Conservation (phyloP, 2,329 filamentous ascomycete genomes). For the Arthrobotrys iridis region DNA sequence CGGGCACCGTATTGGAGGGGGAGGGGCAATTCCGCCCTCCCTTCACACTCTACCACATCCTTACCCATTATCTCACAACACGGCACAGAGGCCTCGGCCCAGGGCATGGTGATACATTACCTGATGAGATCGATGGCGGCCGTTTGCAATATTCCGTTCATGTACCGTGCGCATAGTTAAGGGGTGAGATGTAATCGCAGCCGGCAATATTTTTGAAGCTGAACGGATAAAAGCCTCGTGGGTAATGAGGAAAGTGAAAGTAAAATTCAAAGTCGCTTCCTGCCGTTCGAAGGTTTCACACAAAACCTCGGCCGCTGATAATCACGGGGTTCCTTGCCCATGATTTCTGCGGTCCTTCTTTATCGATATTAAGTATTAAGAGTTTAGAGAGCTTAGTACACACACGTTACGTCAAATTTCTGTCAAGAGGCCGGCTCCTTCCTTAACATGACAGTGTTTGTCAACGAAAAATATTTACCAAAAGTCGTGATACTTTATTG, state of each 20-base stretch:
- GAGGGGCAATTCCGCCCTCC: constrained; percentile 34
- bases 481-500: constrained; percentile 26
- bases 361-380: constrained; percentile 14
- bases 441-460: constrained; percentile 18
- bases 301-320: constrained; percentile 31
- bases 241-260: constrained; percentile 27
- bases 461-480: constrained; percentile 6
- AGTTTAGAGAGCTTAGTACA: neutral
- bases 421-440: neutral
- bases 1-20: constrained; percentile 42
- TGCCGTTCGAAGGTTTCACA: constrained; percentile 29
- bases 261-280: constrained; percentile 15
- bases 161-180: constrained; percentile 33
- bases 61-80: constrained; percentile 40
- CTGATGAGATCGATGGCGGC: constrained; percentile 8
- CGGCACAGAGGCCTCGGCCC: constrained; percentile 41
- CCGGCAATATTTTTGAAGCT: constrained; percentile 23
- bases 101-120: constrained; percentile 21
- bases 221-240: constrained; percentile 21
- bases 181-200: constrained; percentile 30
- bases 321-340: constrained; percentile 30
- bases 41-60: constrained; percentile 27
- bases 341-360: neutral
- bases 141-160: constrained; percentile 18
- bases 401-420: neutral